A percentile compares a stretch with the other conserved stretches of the same genome.
These are phyloP conservation scores for Arthrobotrys sinensis DNA, from an alignment of 2,329 filamentous ascomycete species.

Conservation along the genomic window DNA sequence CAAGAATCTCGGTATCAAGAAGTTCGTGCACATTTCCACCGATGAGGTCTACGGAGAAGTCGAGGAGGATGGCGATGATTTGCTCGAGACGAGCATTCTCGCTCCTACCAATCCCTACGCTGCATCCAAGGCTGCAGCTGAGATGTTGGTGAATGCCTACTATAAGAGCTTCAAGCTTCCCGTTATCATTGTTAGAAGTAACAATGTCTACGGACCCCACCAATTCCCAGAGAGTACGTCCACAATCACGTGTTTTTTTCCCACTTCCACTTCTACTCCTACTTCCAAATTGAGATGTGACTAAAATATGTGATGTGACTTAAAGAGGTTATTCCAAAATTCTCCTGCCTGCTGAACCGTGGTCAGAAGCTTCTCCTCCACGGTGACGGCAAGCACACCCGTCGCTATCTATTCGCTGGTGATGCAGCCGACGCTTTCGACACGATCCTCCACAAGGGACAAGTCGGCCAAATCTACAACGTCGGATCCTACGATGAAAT, in stretches of 20 bases:
- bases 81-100: conserved; percentile 81
- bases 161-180: conserved; percentile 86
- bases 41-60: conserved; percentile 90
- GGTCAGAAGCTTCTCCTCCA: conserved; percentile 79
- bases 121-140: conserved; percentile 84
- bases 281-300: background rate
- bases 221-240: conserved; percentile 85
- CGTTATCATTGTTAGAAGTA: conserved; percentile 83
- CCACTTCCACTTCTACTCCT: background rate
- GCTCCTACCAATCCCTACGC: conserved; percentile 87
- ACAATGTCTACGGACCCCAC: conserved; percentile 88
- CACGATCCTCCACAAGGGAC: conserved; percentile 84
- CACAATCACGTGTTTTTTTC: background rate
- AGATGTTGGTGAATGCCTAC: conserved; percentile 91
- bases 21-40: conserved; percentile 86
- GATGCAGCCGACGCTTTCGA: conserved; percentile 87
- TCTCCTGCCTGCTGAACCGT: conserved; percentile 79
- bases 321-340: conserved; percentile 86
- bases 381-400: conserved; percentile 81
- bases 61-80: conserved; percentile 78
- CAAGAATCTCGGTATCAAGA: conserved; percentile 78
- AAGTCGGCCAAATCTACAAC: conserved; percentile 84
- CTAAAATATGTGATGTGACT: background rate
- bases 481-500: conserved; percentile 84
- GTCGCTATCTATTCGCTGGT: conserved; percentile 82